Evolutionary conservation across 2,329 filamentous ascomycete genomes (phyloP), one percentile per base, ranked within the genome.

Genomic region (Coniochaeta sp.): DNA sequence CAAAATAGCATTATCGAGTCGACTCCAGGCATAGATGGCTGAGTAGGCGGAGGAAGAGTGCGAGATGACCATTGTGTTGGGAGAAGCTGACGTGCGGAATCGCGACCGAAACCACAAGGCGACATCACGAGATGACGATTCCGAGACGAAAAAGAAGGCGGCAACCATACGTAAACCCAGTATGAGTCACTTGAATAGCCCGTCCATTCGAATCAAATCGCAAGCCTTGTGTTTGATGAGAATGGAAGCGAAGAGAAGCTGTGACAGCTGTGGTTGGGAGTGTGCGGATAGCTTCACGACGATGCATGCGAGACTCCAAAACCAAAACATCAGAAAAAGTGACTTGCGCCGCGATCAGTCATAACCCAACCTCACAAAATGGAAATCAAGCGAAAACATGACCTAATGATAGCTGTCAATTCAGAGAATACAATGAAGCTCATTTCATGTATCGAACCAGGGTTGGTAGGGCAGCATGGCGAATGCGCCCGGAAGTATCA

Each of bases 231-330:
- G 10, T 42, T 42, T 10, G 26, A 12, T 42, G 7, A 26, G 6
- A 42, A 2, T 24, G 22, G 20, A 42, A 42, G 10, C 20, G 20
- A 26, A 26, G n/a, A 6, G 38, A 26, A 26, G 38, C 18, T 24
- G 20, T 26, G 38, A 26, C 10, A 16, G 38, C n/a, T 14, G 38
- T 24, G 38, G 18, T 24, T n/a, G 18, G 14, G 6, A 4, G 38
- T 42, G 18, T 58, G 59, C 50, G 59, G 58, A 62, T 62, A 58
- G 59, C 60, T 58, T 61, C 60, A 61, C 30, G 28, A 33, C 6
- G n/a, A n/a, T n/a, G 31, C 48, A 27, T 42, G 32, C 48, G 49
- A 20, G n/a, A n/a, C n/a, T n/a, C 33, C 24, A 27, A 31, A 24
- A 46, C 32, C 50, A 20, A 22, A 53, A 33, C 48, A 52, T 45